These are phyloP conservation scores for Neurospora sublineolata DNA, from an alignment of 495 filamentous ascomycete species.

Conservation along the genomic window DNA sequence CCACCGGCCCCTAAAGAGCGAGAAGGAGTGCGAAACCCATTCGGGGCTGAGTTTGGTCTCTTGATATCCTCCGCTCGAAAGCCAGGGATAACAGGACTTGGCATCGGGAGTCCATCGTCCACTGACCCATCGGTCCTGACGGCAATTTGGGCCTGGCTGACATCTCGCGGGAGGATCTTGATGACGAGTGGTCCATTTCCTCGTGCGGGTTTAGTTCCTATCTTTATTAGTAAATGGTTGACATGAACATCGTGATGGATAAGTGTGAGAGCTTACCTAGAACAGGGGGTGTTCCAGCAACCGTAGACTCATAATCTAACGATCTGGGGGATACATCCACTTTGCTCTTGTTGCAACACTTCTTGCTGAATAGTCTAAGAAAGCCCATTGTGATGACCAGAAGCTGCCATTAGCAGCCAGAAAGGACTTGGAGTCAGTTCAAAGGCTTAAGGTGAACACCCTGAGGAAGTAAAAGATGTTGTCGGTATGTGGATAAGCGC, in stretches of 20 bases:
- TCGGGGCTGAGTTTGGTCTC: conserved; percentile 32
- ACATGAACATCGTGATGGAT: conserved; percentile 13
- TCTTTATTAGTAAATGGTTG: conserved; percentile 11
- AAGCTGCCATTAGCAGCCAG: conserved; percentile 14
- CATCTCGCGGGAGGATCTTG: conserved; percentile 18
- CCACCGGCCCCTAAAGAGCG: conserved; percentile 1
- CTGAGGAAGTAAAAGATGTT: neutral
- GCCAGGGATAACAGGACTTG: conserved; percentile 17
- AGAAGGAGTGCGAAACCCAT: neutral
- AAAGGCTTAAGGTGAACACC: neutral
- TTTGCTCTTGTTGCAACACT: conserved; percentile 15
- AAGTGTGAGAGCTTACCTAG: conserved; percentile 24
- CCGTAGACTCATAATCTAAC: conserved; percentile 18
- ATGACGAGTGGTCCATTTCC: conserved; percentile 20
- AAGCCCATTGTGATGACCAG: conserved; percentile 28
- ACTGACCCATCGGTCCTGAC: neutral
- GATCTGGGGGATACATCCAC: conserved; percentile 16
- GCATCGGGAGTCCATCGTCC: neutral
- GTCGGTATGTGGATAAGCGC: neutral
- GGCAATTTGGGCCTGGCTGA: conserved; percentile 15
- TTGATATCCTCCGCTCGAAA: conserved; percentile 14
- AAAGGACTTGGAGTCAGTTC: neutral
- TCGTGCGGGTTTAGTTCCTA: conserved; percentile 23
- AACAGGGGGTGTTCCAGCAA: conserved; percentile 18
- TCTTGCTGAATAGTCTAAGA: conserved; percentile 29